These are phyloP conservation scores for Boeremia exigua DNA, from an alignment of 2,329 filamentous ascomycete genomes.

Conservation along the genomic window DNA sequence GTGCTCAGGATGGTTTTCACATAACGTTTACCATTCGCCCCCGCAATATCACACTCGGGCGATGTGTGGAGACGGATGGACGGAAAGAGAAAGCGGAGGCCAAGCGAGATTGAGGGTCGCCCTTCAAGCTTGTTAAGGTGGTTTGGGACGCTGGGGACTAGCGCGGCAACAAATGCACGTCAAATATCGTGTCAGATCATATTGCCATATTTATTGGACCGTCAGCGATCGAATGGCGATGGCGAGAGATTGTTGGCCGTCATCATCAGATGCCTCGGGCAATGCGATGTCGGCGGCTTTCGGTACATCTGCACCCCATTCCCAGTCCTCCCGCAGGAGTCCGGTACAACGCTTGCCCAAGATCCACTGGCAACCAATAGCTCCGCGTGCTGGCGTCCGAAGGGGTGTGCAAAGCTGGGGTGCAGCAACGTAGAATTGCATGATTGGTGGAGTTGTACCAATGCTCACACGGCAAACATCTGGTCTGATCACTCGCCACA, in stretches of 20 bases:
- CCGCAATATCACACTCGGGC: conserved; percentile 10
- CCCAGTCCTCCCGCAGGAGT: not conserved
- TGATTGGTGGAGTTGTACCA: conserved; percentile 16
- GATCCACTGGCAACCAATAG: not conserved
- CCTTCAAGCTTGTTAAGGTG: not conserved
- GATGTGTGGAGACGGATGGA: conserved; percentile 14
- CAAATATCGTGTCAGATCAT: conserved; percentile 5
- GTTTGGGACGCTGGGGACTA: conserved; percentile 1
- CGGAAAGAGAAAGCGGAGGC: conserved; percentile 12
- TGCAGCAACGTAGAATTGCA: conserved; percentile 6
- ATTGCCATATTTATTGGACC: not conserved
- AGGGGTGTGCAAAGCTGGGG: conserved; percentile 18
- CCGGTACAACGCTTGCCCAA: not conserved
- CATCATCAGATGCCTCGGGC: conserved; percentile 9
- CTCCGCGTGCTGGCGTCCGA: not conserved
- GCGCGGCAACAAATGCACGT: conserved; percentile 7
- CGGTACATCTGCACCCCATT: conserved; percentile 4
- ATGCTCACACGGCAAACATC: not conserved
- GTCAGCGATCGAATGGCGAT: conserved; percentile 6
- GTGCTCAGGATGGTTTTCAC: conserved; percentile 3
- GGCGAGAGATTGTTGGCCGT: not conserved
- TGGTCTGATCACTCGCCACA: conserved; percentile 5
- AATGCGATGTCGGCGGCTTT: conserved; percentile 5
- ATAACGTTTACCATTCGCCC: conserved; percentile 3
- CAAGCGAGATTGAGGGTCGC: conserved; percentile 17